Base-by-base conservation (phyloP, 2,329 filamentous ascomycete genomes). In the Botrytis paeoniae region DNA sequence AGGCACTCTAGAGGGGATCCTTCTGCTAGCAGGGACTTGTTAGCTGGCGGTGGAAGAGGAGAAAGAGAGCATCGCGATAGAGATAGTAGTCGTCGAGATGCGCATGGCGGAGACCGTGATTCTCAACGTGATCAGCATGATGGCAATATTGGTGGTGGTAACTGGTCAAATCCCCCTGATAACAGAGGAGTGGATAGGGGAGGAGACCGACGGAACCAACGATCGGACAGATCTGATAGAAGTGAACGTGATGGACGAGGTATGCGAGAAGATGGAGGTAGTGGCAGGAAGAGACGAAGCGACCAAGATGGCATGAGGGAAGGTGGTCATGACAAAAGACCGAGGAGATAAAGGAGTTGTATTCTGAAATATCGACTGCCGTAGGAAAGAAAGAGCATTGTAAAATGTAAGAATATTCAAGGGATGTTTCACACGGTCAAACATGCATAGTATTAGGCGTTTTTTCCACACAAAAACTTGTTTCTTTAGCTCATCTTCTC, bases 271-370 rank as follows among this genome's bases (percentile, higher is more conserved):
- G 68, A 71, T 51, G 77, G 76, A 22, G 76, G 74, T 57, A 73
- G 76, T 14, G 76, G 76, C 51, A 76, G 80, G 64, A 81, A 81
- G 76, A 74, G 80, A 75, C 76, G 78, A 37, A 75, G 75, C 37
- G 79, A 81, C 41, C 80, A 78, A 65, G 78, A 77, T 22, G 72
- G 70, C 25, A 64, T 77, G 66, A 78, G 79, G 54, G 73, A 75
- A 32, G 79, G 75, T 83, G 80, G 69, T 80, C 82, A 76, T 68
- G 77, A 79, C 35, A 81, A 80, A 74, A 77, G 78, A 73, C 73
- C 75, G 18, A 75, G 79, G 59, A 75, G 77, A 72, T 78, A 75
- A 64, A 74, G 5, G 51, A 72, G 63, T 9, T 43, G 71, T 48
- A 61, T 60, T 75, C 32, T 62, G 63, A 54, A 70, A 25, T 22